These are phyloP conservation scores for Vigna unguiculata DNA, from an alignment of 306 rosid genomes.

Conservation along the genomic window DNA sequence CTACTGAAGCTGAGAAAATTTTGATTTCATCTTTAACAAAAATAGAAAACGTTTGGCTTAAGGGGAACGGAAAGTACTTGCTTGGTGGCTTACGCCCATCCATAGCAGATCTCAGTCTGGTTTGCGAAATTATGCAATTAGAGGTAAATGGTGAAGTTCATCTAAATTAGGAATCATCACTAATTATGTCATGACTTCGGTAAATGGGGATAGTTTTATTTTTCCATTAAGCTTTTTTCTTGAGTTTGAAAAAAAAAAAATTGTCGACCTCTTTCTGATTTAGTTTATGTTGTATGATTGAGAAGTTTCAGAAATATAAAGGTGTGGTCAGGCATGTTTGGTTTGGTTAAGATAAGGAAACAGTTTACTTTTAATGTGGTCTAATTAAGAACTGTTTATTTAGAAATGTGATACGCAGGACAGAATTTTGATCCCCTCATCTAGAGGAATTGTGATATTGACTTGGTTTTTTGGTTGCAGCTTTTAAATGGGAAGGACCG, in stretches of 20 bases:
- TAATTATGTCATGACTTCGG: conserved; percentile 4
- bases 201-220: background rate
- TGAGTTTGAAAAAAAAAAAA: conserved; percentile 34
- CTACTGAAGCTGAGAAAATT: conserved; percentile 71
- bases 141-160: conserved; percentile 62
- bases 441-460: background rate
- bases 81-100: conserved; percentile 76
- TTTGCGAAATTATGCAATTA: conserved; percentile 83
- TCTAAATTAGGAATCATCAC: conserved; percentile 13
- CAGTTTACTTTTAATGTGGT: background rate
- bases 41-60: conserved; percentile 81
- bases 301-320: conserved; percentile 28
- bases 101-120: conserved; percentile 83
- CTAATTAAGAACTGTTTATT: conserved; percentile 20
- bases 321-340: background rate
- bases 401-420: conserved; percentile 24
- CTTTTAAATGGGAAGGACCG: conserved; percentile 71
- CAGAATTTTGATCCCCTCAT: conserved; percentile 17
- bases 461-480: conserved; percentile 48
- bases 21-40: conserved; percentile 69
- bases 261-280: conserved; percentile 27
- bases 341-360: background rate
- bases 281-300: conserved; percentile 29
- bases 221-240: background rate
- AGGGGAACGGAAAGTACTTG: conserved; percentile 69